Evolutionary conservation across 78 protist species (phyloP).

Genomic region (Dictyostelium purpureum): DNA sequence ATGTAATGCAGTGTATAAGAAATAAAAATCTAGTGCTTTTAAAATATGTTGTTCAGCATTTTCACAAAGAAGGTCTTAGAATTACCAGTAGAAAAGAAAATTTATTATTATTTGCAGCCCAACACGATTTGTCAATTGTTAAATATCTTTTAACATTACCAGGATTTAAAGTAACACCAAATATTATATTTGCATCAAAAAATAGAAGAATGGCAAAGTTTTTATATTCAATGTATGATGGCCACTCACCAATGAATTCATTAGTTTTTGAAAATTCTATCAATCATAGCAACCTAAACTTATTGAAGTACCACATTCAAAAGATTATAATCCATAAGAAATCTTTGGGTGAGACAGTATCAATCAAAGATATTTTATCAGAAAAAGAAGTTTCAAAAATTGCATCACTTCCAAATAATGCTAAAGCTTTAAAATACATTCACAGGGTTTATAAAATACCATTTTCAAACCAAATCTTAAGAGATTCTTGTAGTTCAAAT

Average conservation of each 20-base stretch:
- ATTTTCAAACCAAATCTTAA: not conserved
- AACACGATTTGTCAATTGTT: not conserved
- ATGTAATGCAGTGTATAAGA: not conserved
- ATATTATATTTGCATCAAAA: not conserved
- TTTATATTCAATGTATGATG: no score
- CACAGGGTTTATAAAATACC: not conserved
- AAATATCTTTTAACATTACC: not conserved
- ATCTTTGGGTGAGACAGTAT: no score
- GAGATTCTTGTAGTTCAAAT: not conserved
- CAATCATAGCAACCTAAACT: no score
- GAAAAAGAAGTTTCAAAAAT: not conserved
- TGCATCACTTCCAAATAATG: not conserved
- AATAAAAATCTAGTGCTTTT: not conserved
- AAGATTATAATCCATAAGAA: no score
- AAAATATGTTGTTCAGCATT: not conserved
- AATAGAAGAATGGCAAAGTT: not conserved
- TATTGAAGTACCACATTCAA: no score
- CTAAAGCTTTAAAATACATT: not conserved
- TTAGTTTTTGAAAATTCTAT: no score
- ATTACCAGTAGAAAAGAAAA: not conserved
- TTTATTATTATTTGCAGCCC: not conserved
- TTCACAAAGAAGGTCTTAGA: not conserved
- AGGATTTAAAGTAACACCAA: not conserved
- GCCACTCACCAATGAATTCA: not conserved
- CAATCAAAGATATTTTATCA: no score